Evolutionary conservation across 352 stramenopile genomes (phyloP).

Genomic region (Globisporangium okanoganense): DNA sequence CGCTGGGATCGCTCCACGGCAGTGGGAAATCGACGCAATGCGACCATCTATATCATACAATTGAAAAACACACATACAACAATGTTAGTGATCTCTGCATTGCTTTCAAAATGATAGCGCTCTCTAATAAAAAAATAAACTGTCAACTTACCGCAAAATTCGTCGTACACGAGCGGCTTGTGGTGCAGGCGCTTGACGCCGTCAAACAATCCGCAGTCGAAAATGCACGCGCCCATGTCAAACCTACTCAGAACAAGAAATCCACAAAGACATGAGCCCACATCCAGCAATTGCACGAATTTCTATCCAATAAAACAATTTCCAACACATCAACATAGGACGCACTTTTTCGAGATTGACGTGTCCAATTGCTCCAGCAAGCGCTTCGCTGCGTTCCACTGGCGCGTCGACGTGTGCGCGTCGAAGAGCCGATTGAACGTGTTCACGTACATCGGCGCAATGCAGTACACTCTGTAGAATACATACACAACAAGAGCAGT

Average conservation of each 20-base stretch:
- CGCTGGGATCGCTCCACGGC: slow-evolving; percentile 62
- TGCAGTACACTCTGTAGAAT: slow-evolving; percentile 61
- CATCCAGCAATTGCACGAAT: background rate
- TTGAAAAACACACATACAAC: background rate
- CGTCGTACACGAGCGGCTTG: slow-evolving; percentile 78
- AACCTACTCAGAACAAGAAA: slow-evolving; percentile 46
- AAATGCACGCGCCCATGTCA: slow-evolving; percentile 73
- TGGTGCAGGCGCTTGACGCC: slow-evolving; percentile 78
- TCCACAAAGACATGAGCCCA: background rate
- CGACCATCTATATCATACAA: slow-evolving; percentile 47
- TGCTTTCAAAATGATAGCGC: background rate
- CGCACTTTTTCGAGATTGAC: slow-evolving; percentile 60
- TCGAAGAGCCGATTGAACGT: slow-evolving; percentile 74
- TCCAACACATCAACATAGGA: background rate
- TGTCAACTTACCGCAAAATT: slow-evolving; percentile 72
- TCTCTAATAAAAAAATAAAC: background rate
- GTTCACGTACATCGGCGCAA: slow-evolving; percentile 74
- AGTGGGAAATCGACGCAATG: slow-evolving; percentile 79
- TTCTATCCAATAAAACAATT: background rate
- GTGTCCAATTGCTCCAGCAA: slow-evolving; percentile 64
- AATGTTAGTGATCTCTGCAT: background rate
- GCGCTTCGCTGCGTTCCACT: slow-evolving; percentile 74
- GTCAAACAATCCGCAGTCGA: slow-evolving; percentile 85
- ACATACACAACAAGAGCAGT: slow-evolving; percentile 5
- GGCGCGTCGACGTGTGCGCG: slow-evolving; percentile 44